Conservation (phyloP, 805 yeast genomes). For the Saccharomycopsis fermentans region DNA sequence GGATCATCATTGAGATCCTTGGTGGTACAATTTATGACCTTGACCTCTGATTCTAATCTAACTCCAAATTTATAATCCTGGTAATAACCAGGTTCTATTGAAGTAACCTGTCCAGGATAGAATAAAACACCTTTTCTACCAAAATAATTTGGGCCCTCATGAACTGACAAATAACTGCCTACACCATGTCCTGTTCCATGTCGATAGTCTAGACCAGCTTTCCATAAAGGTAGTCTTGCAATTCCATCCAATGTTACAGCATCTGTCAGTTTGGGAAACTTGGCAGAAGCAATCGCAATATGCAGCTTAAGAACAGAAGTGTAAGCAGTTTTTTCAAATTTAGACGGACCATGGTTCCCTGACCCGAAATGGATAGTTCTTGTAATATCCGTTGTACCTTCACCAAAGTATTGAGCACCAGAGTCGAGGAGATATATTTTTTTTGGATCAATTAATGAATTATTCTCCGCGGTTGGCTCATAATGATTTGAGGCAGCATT, state of each 20-base stretch:
- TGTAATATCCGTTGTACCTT: slow-evolving; percentile 58
- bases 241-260: slow-evolving; percentile 46
- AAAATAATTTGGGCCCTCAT: slow-evolving; percentile 49
- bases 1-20: slow-evolving; percentile 26
- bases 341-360: slow-evolving; percentile 29
- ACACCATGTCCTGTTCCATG: slow-evolving; percentile 63
- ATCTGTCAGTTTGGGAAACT: slow-evolving; percentile 46
- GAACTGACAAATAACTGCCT: slow-evolving; percentile 52
- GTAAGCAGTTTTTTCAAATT: slow-evolving; percentile 39
- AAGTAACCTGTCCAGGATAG: slow-evolving; percentile 43
- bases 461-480: slow-evolving; percentile 36
- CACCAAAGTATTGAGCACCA: slow-evolving; percentile 46
- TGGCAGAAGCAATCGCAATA: slow-evolving; percentile 36
- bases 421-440: slow-evolving; percentile 47
- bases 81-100: slow-evolving; percentile 57
- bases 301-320: slow-evolving; percentile 52
- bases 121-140: slow-evolving; percentile 33
- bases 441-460: slow-evolving; percentile 39
- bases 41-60: slow-evolving; percentile 32
- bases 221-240: slow-evolving; percentile 52
- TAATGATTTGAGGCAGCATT: slow-evolving; percentile 75
- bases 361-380: slow-evolving; percentile 42
- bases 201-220: slow-evolving; percentile 44
- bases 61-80: slow-evolving; percentile 52
- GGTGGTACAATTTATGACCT: slow-evolving; percentile 39